These are phyloP conservation scores for Mycena citricolor DNA, from an alignment of 1,284 basidiomycete genomes.

Conservation along the genomic window DNA sequence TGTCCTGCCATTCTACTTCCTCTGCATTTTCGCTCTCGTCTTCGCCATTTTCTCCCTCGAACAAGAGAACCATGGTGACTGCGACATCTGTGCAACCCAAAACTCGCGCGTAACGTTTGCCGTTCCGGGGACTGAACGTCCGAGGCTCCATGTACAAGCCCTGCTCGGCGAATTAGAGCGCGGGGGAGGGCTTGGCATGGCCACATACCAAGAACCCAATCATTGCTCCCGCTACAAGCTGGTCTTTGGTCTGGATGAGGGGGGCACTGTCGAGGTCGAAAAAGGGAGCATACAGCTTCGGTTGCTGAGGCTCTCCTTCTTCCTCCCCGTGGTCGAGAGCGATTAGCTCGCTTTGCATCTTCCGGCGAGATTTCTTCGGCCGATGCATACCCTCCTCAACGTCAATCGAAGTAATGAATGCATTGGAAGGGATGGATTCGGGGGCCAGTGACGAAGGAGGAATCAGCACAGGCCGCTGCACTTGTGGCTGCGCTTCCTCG, in stretches of 20 bases:
- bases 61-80: constrained; percentile 2
- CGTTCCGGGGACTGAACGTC: constrained; percentile 12
- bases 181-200: too few relatives aligned
- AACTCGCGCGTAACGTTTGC: constrained; percentile 17
- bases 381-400: constrained; percentile 52
- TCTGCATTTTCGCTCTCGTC: constrained; percentile 10
- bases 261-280: constrained; percentile 15
- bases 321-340: constrained; percentile 17
- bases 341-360: constrained; percentile 12
- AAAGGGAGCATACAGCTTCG: constrained; percentile 1
- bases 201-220: constrained; percentile 18
- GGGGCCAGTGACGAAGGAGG: constrained; percentile 64
- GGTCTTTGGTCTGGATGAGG: constrained; percentile 10
- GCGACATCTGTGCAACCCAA: constrained; percentile 12
- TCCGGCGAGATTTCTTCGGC: constrained; percentile 30
- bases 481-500: too few relatives aligned
- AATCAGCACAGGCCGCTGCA: constrained; percentile 36
- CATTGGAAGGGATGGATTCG: constrained; percentile 34
- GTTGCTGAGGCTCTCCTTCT: neutral
- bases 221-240: constrained; percentile 10
- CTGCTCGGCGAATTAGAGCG: constrained; percentile 2
- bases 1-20: constrained; percentile 12
- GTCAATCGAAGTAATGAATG: constrained; percentile 69
- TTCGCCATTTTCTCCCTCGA: neutral
- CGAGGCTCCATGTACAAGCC: constrained; percentile 12